phyloP scores from a whole-genome alignment of 176 grass and related monocot genomes.

The Cenchrus fungigraminus region DNA sequence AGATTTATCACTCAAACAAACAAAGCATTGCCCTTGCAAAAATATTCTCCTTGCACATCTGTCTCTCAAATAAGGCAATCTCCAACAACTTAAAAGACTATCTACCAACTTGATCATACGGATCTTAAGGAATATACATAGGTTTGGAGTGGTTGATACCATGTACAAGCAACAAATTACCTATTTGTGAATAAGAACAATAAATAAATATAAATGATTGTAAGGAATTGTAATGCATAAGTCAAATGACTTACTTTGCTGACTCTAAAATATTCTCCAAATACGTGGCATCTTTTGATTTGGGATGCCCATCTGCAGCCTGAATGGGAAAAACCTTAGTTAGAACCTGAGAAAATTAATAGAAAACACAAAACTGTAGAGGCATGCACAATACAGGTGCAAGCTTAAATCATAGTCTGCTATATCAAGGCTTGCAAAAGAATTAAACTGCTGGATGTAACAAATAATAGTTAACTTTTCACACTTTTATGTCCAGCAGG shows the following conservation, averaged over 20 bases:
- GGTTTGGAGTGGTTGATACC: neutral
- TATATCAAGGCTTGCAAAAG: neutral
- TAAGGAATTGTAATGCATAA: neutral
- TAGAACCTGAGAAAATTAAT: constrained; percentile 11
- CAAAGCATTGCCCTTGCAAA: neutral
- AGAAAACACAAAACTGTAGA: neutral
- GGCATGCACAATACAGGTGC: constrained; percentile 15
- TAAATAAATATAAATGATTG: neutral
- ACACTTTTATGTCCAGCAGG: neutral
- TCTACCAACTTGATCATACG: neutral
- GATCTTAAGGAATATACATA: constrained; percentile 19
- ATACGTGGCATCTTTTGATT: constrained; percentile 47
- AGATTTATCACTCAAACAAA: neutral
- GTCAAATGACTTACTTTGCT: constrained; percentile 45
- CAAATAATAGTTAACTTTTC: neutral
- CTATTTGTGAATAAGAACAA: constrained; percentile 14
- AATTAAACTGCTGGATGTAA: neutral
- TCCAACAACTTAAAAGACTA: constrained; percentile 7
- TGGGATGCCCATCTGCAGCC: constrained; percentile 32
- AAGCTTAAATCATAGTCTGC: neutral
- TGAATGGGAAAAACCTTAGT: constrained; percentile 22
- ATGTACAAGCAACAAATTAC: neutral
- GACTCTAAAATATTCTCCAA: constrained; percentile 47
- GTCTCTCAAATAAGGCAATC: neutral
- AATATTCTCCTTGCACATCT: neutral